Evolutionary conservation across 2,329 filamentous ascomycete species (phyloP), one percentile per base, ranked within the genome.

Genomic region (Dothidotthia symphoricarpi): DNA sequence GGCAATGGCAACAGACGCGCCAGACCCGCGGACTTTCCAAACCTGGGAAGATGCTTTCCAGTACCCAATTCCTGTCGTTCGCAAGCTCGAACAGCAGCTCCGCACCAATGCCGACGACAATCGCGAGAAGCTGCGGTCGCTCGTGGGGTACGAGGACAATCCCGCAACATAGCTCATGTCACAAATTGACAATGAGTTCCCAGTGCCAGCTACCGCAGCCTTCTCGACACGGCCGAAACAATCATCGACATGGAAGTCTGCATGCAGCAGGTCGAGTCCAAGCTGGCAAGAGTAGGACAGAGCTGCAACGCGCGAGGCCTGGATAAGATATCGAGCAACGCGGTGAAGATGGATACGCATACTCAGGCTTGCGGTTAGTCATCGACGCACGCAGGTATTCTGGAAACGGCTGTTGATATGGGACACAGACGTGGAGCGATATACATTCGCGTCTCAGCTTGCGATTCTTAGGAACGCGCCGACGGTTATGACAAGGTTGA

Each of bases 211-310:
- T 97, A 97, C 68, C 86, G 91, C 52, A 88, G 93, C 56, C 81
- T 97, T 7, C 81, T 97, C 16, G 87, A 87, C 35, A 96, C 91
- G 0, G 91, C 91, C 37, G 90, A 96, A 69, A 83, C 83, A n/a
- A 97, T 97, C 51, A 85, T 96, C 37, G 78, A 83, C 44, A 95
- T 97, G 88, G 85, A 88, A 51, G 69, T 69, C 26, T 82, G 91
- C 61, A 91, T 93, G 70, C 78, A 83, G 44, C 71, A 74, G 10
- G 84, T 88, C 12, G 88, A 95, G 66, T 71, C 75, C 4, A 78
- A 82, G 25, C 75, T 97, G 34, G 78, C 78, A 12, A 75, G 75
- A 42, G 84, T 95, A 70, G 87, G 88, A 30, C 78, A 79, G 28
- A 79, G 80, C 39, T 96, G 91, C 67, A 89, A 90, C 34, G 78